Percentiles rank a stretch among this genome's conserved stretches.
Evolutionary conservation across 1,284 basidiomycete species (phyloP).

Genomic region (Heterobasidion parviporum): DNA sequence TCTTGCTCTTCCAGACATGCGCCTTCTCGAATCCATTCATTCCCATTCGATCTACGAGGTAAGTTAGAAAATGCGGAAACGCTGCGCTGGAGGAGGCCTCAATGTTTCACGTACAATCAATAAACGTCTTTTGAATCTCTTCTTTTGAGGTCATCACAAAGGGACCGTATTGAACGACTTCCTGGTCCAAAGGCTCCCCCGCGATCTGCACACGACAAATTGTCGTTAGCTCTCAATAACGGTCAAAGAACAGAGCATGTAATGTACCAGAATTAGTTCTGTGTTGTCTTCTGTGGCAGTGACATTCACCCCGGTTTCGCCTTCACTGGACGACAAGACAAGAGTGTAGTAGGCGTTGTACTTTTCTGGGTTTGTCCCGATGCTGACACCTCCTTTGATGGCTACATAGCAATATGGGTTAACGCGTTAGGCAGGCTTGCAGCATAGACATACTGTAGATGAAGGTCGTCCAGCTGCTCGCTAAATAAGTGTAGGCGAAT

Average conservation of each 20-base stretch:
- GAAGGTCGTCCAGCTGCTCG: slow-evolving; percentile 75
- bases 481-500: slow-evolving; percentile 26
- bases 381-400: slow-evolving; percentile 54
- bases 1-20: slow-evolving; percentile 80
- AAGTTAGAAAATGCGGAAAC: slow-evolving; percentile 1
- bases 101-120: slow-evolving; percentile 55
- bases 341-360: slow-evolving; percentile 70
- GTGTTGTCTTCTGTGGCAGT: slow-evolving; percentile 52
- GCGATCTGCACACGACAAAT: slow-evolving; percentile 43
- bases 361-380: slow-evolving; percentile 44
- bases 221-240: slow-evolving; percentile 4
- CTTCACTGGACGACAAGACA: slow-evolving; percentile 52
- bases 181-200: slow-evolving; percentile 85
- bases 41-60: slow-evolving; percentile 51
- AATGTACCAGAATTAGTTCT: slow-evolving; percentile 59
- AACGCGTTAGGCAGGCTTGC: not conserved
- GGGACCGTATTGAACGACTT: slow-evolving; percentile 82
- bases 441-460: slow-evolving; percentile 54
- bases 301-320: slow-evolving; percentile 57
- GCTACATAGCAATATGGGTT: slow-evolving; percentile 29
- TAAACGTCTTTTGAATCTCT: slow-evolving; percentile 77
- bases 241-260: slow-evolving; percentile 5
- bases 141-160: slow-evolving; percentile 79
- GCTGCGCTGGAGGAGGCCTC: not conserved
- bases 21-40: slow-evolving; percentile 90